Evolutionary conservation across 805 yeast species (phyloP).

Genomic region (Wickerhamomyces alni): DNA sequence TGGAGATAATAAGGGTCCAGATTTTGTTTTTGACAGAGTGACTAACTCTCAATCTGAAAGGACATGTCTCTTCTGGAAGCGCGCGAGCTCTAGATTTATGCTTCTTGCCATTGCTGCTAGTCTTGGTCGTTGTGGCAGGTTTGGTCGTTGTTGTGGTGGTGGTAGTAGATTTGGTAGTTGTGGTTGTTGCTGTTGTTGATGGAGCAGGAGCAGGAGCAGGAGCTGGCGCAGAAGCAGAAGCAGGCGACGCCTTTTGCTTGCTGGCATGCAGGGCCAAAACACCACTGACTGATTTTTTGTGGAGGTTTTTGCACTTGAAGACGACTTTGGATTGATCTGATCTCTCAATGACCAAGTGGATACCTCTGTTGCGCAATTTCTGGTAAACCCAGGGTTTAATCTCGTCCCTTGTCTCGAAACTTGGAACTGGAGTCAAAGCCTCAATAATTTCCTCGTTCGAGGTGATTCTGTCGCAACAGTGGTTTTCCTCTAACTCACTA

Average conservation of each 20-base stretch:
- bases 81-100: conserved; percentile 12
- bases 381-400: conserved; percentile 24
- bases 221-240: too few species aligned
- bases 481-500: background rate
- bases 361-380: conserved; percentile 16
- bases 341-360: conserved; percentile 26
- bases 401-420: conserved; percentile 18
- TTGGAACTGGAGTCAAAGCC: conserved; percentile 22
- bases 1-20: conserved; percentile 22
- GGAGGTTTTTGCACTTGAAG: conserved; percentile 27
- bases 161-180: too few species aligned
- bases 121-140: background rate
- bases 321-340: conserved; percentile 26
- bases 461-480: conserved; percentile 8
- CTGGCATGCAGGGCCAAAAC: too few species aligned
- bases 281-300: conserved; percentile 13
- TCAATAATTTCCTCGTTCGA: conserved; percentile 20
- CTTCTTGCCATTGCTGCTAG: background rate
- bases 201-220: too few species aligned
- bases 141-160: too few species aligned
- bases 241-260: too few species aligned
- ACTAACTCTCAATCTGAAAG: conserved; percentile 25
- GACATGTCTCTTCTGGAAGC: conserved; percentile 21
- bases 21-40: conserved; percentile 20
- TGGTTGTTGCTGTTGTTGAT: too few species aligned